Conservation (phyloP, 2,329 filamentous ascomycete species). For the Pyricularia sp. region DNA sequence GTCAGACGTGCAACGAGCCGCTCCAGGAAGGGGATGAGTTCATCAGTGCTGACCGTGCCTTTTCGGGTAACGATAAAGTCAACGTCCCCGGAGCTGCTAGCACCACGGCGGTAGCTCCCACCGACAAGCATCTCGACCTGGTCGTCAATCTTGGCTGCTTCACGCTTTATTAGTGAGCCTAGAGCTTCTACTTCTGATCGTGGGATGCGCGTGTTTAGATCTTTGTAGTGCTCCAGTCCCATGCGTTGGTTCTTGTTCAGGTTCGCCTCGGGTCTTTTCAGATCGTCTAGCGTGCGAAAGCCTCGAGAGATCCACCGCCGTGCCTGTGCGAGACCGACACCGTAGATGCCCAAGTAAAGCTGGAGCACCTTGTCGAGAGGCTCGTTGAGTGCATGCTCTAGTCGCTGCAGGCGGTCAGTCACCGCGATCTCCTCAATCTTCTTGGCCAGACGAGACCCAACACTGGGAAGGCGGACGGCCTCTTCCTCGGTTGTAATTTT, state of each 20-base stretch:
- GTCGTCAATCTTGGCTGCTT: conserved; percentile 51
- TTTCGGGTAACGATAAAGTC: conserved; percentile 74
- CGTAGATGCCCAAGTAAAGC: conserved; percentile 70
- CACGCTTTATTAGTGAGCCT: conserved; percentile 50
- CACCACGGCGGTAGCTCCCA: conserved; percentile 79
- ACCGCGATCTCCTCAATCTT: conserved; percentile 86
- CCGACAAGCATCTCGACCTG: conserved; percentile 63
- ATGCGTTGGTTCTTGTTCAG: conserved; percentile 63
- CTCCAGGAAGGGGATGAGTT: conserved; percentile 55
- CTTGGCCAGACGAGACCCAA: conserved; percentile 64
- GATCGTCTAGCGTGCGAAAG: conserved; percentile 63
- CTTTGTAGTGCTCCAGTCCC: conserved; percentile 70
- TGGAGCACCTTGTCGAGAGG: conserved; percentile 56
- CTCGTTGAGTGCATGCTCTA: conserved; percentile 63
- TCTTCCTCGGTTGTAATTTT: conserved; percentile 62
- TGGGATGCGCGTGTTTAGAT: conserved; percentile 72
- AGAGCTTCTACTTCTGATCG: conserved; percentile 65
- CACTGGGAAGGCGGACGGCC: conserved; percentile 55
- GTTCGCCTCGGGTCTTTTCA: conserved; percentile 44
- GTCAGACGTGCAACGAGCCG: conserved; percentile 55
- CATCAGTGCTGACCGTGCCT: conserved; percentile 37
- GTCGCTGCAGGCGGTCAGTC: conserved; percentile 60
- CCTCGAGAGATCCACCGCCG: conserved; percentile 70
- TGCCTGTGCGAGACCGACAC: conserved; percentile 62
- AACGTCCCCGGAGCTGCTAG: conserved; percentile 67